Conservation (phyloP, 202 grass and related monocot species). For the Schoenoplectus tabernaemontani region DNA sequence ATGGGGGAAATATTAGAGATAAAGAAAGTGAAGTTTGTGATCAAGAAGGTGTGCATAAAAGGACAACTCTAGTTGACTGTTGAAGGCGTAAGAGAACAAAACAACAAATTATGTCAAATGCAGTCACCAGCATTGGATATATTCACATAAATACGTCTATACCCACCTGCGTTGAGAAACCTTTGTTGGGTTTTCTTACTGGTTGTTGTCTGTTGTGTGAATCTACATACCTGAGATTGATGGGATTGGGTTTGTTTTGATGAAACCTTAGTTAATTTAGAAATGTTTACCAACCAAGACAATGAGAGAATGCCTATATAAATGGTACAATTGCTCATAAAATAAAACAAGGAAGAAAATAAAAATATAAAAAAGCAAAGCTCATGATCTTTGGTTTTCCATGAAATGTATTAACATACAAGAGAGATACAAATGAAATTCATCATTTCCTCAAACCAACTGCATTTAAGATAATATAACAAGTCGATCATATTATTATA, state of each 20-base stretch:
- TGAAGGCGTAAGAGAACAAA: slow-evolving; percentile 5
- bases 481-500: no score
- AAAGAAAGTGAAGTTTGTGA: slow-evolving; percentile 25
- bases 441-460: no score
- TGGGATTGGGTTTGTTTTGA: background rate
- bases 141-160: background rate
- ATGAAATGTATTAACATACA: no score
- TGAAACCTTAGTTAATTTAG: background rate
- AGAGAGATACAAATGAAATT: no score
- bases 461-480: no score
- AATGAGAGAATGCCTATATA: background rate
- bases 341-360: background rate
- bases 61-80: background rate
- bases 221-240: background rate
- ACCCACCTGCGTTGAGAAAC: slow-evolving; percentile 2
- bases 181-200: slow-evolving; percentile 13
- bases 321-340: background rate
- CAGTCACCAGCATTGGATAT: background rate
- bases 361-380: background rate
- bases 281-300: background rate
- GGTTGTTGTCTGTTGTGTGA: background rate
- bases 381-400: background rate
- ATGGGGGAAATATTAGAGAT: background rate
- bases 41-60: background rate
- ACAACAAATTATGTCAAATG: background rate